Conservation (phyloP, 352 stramenopile species). For the Peronosclerospora sorghi region DNA sequence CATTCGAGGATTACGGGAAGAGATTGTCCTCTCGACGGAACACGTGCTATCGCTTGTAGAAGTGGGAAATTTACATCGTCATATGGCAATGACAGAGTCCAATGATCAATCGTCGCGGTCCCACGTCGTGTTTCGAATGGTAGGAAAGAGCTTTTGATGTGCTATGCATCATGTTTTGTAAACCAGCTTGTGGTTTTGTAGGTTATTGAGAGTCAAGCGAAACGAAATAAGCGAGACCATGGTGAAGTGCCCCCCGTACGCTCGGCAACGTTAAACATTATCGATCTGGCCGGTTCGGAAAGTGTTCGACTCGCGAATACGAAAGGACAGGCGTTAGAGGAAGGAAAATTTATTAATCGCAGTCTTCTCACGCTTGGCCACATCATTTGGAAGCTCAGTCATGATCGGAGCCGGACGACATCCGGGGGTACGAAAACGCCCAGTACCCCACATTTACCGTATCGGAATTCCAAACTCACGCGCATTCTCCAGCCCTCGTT, state of each 20-base stretch:
- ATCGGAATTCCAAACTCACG: constrained; percentile 97
- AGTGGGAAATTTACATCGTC: constrained; percentile 60
- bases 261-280: constrained; percentile 83
- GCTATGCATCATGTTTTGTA: constrained; percentile 4
- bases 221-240: constrained; percentile 19
- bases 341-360: constrained; percentile 87
- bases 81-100: constrained; percentile 61
- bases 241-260: constrained; percentile 25
- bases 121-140: constrained; percentile 70
- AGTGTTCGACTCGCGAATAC: constrained; percentile 76
- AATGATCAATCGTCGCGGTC: constrained; percentile 75
- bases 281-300: constrained; percentile 86
- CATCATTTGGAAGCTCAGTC: constrained; percentile 90
- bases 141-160: constrained; percentile 16
- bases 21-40: constrained; percentile 65
- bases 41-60: constrained; percentile 83
- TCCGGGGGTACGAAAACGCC: constrained; percentile 5
- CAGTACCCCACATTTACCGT: constrained; percentile 84
- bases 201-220: constrained; percentile 67
- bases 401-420: constrained; percentile 25
- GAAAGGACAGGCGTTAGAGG: constrained; percentile 58
- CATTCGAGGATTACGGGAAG: constrained; percentile 73
- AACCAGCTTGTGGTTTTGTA: constrained; percentile 14
- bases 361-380: constrained; percentile 88
- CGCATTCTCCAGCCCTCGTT: constrained; percentile 95